Base-by-base conservation (phyloP, 257 asterid genomes). In the Scutellaria galericulata region DNA sequence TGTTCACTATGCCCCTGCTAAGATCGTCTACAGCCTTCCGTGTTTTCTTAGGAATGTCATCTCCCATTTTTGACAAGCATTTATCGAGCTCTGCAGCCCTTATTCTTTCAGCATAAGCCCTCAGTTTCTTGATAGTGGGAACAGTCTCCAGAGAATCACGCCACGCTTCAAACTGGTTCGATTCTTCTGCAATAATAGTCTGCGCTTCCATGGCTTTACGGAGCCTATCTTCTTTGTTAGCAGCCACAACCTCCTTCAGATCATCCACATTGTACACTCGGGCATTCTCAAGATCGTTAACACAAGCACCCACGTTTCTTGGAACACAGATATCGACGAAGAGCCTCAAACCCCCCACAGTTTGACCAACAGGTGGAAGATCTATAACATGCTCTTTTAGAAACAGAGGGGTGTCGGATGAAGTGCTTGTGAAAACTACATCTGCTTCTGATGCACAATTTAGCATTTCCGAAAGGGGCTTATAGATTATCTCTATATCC, bases 201-300 rank as follows among this genome's bases (percentile, higher is more conserved):
- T 84, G 96, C 65, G 98, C 98, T 84, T 92, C 98, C 92, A 83
- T 83, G 15, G 98, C 96, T 81, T 92, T 92, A 20, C 96, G 86
- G 15, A 85, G 77, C 8, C 98, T 78, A 18, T 90, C 96, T 80
- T 90, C 98, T 69, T 92, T 92, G 71, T 92, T 92, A 18, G 96
- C 96, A 27, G 90, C 96, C 80, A 92, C 98, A 14, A 92, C 96
- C 78, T 92, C 98, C 69, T 88, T 90, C 6, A 92, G 89, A 79
- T 92, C 96, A 78, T 92, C 98, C 61, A 92, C 98, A 10, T 92
- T 92, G 83, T 86, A 92, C 40, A 86, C 98, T 45, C 88, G 79
- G 27, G 96, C 85, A 44, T 54, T 75, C 50, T 84, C 87, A 2
- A 84, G 82, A 69, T 90, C 96, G 14, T 84, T 79, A 14, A 90